phyloP scores from a whole-genome alignment of 169 alveolate genomes.

The Plasmodium vivax region DNA sequence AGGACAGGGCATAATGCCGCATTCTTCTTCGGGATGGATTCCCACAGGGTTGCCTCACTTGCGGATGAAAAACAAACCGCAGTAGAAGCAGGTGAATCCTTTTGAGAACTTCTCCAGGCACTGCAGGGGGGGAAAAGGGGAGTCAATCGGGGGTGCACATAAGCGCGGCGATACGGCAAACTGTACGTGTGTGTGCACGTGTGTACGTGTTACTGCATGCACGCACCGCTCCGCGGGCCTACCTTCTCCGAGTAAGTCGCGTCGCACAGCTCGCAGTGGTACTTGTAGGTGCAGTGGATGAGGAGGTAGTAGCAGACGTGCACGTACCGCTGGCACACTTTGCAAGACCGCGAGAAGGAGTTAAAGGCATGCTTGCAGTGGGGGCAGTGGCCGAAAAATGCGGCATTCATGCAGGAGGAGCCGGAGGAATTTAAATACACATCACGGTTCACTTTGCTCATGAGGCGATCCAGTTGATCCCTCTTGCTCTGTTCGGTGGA shows the following conservation, averaged over 20 bases:
- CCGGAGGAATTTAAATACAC: slow-evolving; percentile 17
- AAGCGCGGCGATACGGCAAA: neutral
- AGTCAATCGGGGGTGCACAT: neutral
- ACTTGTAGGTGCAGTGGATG: slow-evolving; percentile 44
- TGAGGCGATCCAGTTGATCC: neutral
- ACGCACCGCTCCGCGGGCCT: neutral
- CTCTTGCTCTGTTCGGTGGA: neutral
- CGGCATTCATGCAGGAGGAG: slow-evolving; percentile 46
- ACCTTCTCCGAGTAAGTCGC: slow-evolving; percentile 75
- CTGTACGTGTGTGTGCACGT: neutral
- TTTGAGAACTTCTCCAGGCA: slow-evolving; percentile 37
- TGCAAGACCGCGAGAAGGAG: slow-evolving; percentile 23
- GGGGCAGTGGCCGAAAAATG: slow-evolving; percentile 68
- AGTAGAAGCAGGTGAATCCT: slow-evolving; percentile 69
- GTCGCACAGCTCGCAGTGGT: slow-evolving; percentile 71
- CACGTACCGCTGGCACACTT: slow-evolving; percentile 25
- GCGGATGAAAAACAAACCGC: slow-evolving; percentile 55
- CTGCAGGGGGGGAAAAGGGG: slow-evolving; percentile 28
- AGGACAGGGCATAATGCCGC: neutral
- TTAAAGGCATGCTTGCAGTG: slow-evolving; percentile 30
- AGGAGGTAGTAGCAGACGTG: slow-evolving; percentile 55
- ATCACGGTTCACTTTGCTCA: slow-evolving; percentile 38
- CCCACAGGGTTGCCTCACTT: neutral
- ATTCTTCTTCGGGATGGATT: neutral
- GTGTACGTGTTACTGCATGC: neutral